Conservation (phyloP, 495 filamentous ascomycete species). For the Melanomma pulvis-pyrius region DNA sequence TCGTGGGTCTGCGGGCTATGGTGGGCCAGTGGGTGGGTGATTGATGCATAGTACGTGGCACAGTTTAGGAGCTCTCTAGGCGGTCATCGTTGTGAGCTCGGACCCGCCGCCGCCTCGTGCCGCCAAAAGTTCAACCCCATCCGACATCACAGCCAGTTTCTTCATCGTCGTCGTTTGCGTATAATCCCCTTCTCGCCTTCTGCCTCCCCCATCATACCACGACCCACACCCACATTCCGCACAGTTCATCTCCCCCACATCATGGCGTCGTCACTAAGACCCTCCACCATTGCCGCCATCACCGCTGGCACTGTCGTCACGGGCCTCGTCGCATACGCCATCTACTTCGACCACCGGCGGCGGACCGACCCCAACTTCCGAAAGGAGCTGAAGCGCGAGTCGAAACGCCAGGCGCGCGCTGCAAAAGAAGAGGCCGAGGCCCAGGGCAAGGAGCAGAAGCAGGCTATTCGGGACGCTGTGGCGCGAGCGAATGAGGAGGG, state of each 20-base stretch:
- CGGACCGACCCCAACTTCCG: slow-evolving; percentile 86
- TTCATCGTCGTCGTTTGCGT: background rate
- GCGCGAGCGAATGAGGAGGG: slow-evolving; percentile 82
- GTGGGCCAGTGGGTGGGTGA: background rate
- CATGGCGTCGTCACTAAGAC: slow-evolving; percentile 58
- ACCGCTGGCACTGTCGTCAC: slow-evolving; percentile 73
- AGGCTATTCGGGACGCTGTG: slow-evolving; percentile 70
- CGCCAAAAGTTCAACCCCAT: slow-evolving; percentile 10
- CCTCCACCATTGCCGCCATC: slow-evolving; percentile 73
- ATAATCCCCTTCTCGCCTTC: background rate
- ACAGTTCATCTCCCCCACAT: background rate
- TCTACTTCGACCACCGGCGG: slow-evolving; percentile 94
- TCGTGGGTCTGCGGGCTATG: slow-evolving; percentile 44
- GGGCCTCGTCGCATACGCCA: slow-evolving; percentile 75
- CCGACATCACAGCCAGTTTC: background rate
- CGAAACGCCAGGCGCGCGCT: slow-evolving; percentile 64
- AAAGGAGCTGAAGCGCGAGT: slow-evolving; percentile 78
- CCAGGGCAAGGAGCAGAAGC: slow-evolving; percentile 67
- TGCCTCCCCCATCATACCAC: background rate
- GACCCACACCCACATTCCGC: background rate
- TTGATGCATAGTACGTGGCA: background rate
- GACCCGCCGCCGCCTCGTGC: background rate
- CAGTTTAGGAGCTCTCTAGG: background rate
- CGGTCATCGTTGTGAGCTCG: background rate
- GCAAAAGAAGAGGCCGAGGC: slow-evolving; percentile 44